Evolutionary conservation across 257 asterid genomes (phyloP).

Genomic region (Petunia axillaris): DNA sequence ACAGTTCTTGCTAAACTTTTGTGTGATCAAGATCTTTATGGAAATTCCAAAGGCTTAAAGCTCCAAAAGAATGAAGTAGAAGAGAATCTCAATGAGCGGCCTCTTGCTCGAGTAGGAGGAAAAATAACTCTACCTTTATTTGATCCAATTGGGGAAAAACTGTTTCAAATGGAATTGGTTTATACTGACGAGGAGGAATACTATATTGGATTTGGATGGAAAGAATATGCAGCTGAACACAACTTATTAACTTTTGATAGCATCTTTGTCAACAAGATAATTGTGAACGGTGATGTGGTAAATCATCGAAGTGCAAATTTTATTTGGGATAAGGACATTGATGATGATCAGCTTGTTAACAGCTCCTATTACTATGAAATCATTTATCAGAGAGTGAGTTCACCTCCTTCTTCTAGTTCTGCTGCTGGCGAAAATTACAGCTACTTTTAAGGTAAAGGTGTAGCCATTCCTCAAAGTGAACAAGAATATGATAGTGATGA

Average conservation of each 20-base stretch:
- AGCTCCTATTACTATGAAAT: too few relatives aligned
- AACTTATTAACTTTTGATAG: neutral
- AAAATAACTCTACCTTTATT: neutral
- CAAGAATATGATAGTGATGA: neutral
- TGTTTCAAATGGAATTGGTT: neutral
- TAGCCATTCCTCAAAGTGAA: neutral
- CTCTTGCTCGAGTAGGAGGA: neutral
- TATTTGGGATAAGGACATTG: too few relatives aligned
- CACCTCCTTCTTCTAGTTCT: neutral
- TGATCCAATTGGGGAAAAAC: neutral
- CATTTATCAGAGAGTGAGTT: neutral
- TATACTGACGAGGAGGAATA: neutral
- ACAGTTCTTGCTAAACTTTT: neutral
- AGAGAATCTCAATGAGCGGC: neutral
- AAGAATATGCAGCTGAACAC: neutral
- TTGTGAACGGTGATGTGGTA: neutral
- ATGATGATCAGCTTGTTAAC: too few relatives aligned
- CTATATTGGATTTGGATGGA: neutral
- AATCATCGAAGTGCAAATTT: neutral
- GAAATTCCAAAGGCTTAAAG: neutral
- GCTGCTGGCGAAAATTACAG: neutral
- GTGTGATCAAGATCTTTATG: neutral
- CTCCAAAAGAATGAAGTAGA: neutral
- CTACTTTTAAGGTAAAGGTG: neutral
- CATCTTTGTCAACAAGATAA: neutral